These are phyloP conservation scores for Glutinoglossum americanum DNA, from an alignment of 495 filamentous ascomycete species.

Conservation along the genomic window DNA sequence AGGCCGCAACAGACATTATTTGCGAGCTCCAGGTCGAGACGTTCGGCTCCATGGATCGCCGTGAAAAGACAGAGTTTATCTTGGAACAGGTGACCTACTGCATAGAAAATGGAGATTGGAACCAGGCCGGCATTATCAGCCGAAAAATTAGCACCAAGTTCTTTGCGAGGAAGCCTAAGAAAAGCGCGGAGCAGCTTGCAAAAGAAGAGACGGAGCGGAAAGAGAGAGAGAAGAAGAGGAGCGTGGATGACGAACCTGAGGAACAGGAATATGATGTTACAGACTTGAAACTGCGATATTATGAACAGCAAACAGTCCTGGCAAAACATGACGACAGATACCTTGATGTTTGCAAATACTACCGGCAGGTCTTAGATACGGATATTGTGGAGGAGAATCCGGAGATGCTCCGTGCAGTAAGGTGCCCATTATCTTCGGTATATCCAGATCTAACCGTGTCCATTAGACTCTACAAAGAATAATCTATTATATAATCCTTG, in stretches of 20 bases:
- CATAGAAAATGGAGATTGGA: slow-evolving; percentile 92
- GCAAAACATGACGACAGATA: slow-evolving; percentile 96
- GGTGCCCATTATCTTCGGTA: slow-evolving; percentile 12
- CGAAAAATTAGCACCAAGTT: slow-evolving; percentile 93
- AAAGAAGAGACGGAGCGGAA: slow-evolving; percentile 63
- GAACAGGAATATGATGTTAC: slow-evolving; percentile 78
- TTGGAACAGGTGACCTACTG: slow-evolving; percentile 84
- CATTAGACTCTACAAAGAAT: slow-evolving; percentile 68
- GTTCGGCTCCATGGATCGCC: slow-evolving; percentile 89
- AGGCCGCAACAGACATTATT: slow-evolving; percentile 72
- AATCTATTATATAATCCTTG: slow-evolving; percentile 91
- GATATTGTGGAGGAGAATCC: slow-evolving; percentile 82
- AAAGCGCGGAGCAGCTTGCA: slow-evolving; percentile 65
- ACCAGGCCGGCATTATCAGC: slow-evolving; percentile 78
- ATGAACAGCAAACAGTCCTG: slow-evolving; percentile 84
- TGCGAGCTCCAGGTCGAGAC: slow-evolving; percentile 98
- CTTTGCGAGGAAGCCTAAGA: slow-evolving; percentile 72
- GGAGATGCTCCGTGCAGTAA: slow-evolving; percentile 56
- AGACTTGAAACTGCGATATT: slow-evolving; percentile 87
- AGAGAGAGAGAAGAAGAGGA: slow-evolving; percentile 46
- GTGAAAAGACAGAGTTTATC: slow-evolving; percentile 97
- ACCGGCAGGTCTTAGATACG: slow-evolving; percentile 85
- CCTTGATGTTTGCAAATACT: slow-evolving; percentile 91
- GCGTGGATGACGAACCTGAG: slow-evolving; percentile 34
- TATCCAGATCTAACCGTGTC: slow-evolving; percentile 12